These are phyloP conservation scores for Tolypocladium amazonense DNA, from an alignment of 2,329 filamentous ascomycete species.

Conservation along the genomic window DNA sequence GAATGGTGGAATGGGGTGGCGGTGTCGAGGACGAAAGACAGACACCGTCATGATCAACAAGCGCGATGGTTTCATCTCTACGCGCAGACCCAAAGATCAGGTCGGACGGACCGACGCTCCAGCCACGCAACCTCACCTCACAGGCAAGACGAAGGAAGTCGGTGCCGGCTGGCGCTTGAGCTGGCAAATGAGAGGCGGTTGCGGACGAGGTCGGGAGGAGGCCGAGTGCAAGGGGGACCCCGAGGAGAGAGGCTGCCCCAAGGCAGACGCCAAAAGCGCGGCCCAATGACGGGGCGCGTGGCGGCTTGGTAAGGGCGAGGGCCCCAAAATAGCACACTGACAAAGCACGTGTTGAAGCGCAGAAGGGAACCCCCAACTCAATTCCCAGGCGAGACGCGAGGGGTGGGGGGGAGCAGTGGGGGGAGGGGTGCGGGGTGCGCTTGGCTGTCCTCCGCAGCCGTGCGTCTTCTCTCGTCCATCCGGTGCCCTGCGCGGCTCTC, in stretches of 20 bases:
- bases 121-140: background rate
- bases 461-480: background rate
- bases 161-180: background rate
- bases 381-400: background rate
- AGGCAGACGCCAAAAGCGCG: background rate
- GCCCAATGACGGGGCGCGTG: background rate
- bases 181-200: background rate
- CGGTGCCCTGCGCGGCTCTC: background rate
- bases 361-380: conserved; percentile 1
- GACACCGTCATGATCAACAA: background rate
- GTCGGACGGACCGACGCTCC: background rate
- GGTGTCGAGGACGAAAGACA: background rate
- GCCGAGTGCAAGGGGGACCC: background rate
- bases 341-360: conserved; percentile 2
- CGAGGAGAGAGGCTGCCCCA: background rate
- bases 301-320: conserved; percentile 1
- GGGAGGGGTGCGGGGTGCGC: background rate
- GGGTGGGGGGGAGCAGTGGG: background rate
- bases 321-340: conserved; percentile 3
- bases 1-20: background rate
- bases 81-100: background rate
- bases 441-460: background rate
- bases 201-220: background rate
- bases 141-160: background rate
- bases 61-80: background rate